Evolutionary conservation across 441 rosid species (phyloP), one percentile per base, ranked within the genome.

Genomic region (Populus trichocarpa): DNA sequence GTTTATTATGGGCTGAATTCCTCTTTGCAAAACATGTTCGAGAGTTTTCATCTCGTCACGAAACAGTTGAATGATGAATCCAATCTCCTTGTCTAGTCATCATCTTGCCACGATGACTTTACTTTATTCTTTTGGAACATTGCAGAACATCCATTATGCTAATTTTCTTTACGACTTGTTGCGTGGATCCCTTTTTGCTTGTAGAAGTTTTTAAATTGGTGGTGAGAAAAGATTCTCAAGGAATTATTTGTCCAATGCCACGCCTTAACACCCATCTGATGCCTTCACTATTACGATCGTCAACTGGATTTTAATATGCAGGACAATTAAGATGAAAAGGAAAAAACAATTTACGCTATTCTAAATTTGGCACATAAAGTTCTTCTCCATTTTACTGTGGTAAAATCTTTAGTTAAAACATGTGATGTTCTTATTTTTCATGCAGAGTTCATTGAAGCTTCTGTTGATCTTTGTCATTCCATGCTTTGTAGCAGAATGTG

Each of bases 371-470:
- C 30, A 65, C 61, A 22, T n/a, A 33, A 38, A 12, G 59, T 2
- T 25, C 14, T 63, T 33, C 20, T 46, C 4, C 57, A 14, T 25
- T 18, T 40, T 16, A 14, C 20, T 74, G 8, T 6, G 22, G 40
- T 12, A 63, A 64, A 33, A 25, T 26, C 18, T 12, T 30, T 63
- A 23, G 22, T 13, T 30, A 59, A n/a, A 30, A 33, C 40, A 22
- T 57, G 57, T 68, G 38, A 13, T 33, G 20, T 66, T 46, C 9
- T 9, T 69, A n/a, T 75, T 46, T 42, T 59, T 75, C 65, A 8
- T 84, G 90, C 95, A 96, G 99, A 88, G 94, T 77, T 96, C 99
- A 69, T 70, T 92, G 72, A 90, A 89, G 86, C 83, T 96, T 70
- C 88, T 96, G 68, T 85, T 83, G 64, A 13, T 83, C 78, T 96